These are phyloP conservation scores for Aspergillus hiratsukae DNA, from an alignment of 2,329 filamentous ascomycete species.

Conservation along the genomic window DNA sequence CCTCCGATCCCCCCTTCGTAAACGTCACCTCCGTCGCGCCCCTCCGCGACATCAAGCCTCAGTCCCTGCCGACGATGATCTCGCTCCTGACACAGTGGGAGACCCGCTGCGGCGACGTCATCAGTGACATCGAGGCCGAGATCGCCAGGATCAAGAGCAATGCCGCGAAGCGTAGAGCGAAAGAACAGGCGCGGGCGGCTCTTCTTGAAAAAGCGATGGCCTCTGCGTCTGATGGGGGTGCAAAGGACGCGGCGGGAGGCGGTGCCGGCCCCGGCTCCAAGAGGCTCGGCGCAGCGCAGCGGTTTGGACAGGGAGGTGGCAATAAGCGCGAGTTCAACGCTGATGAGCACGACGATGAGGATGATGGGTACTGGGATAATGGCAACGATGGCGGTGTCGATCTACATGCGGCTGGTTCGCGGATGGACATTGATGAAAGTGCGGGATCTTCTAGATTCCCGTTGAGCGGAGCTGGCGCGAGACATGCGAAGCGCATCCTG, in stretches of 20 bases:
- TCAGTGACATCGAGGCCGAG: conserved; percentile 70
- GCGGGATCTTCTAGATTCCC: conserved; percentile 22
- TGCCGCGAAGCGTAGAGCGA: conserved; percentile 52
- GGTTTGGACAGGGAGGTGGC: conserved; percentile 16
- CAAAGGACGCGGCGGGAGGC: conserved; percentile 6
- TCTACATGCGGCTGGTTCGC: conserved; percentile 21
- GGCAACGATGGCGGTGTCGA: conserved; percentile 25
- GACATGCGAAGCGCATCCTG: conserved; percentile 35
- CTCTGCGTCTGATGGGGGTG: conserved; percentile 22
- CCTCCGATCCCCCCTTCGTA: conserved; percentile 70
- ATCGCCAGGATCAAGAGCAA: conserved; percentile 61
- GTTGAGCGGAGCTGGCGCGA: conserved; percentile 13
- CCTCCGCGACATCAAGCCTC: conserved; percentile 77
- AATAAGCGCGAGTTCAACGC: conserved; percentile 40
- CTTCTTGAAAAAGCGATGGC: conserved; percentile 50
- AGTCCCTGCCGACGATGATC: conserved; percentile 65
- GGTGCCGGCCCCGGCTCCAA: conserved; percentile 3
- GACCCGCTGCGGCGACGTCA: conserved; percentile 67
- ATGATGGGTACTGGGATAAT: conserved; percentile 35
- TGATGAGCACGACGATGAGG: conserved; percentile 33
- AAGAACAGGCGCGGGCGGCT: conserved; percentile 46
- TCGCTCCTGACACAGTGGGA: conserved; percentile 69
- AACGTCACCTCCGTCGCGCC: conserved; percentile 76
- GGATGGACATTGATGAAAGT: conserved; percentile 40
- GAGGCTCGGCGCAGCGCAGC: conserved; percentile 8